Percentiles rank a stretch among this genome's conserved stretches.
Evolutionary conservation across 192 early-diverging fungal species (phyloP).

Genomic region (Entomortierella lignicola): DNA sequence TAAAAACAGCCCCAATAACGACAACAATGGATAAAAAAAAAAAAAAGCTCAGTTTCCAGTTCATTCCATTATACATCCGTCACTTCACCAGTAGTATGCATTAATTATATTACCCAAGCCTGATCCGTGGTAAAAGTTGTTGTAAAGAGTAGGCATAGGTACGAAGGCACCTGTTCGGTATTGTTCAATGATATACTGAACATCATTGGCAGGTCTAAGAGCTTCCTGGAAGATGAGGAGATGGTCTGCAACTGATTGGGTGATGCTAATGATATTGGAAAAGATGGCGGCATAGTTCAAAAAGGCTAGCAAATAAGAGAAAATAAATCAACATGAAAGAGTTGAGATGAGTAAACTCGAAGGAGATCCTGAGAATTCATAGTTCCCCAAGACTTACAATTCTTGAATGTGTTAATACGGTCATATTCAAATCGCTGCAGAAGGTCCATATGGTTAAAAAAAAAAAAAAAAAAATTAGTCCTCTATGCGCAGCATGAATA

Average conservation of each 20-base stretch:
- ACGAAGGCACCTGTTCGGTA: constrained; percentile 76
- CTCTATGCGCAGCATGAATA: too few relatives aligned
- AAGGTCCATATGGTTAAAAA: constrained; percentile 59
- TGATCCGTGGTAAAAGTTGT: constrained; percentile 74
- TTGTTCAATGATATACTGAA: constrained; percentile 81
- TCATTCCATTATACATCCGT: neutral
- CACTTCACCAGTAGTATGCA: neutral
- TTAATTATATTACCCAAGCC: constrained; percentile 60
- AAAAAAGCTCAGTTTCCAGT: neutral
- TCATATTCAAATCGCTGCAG: constrained; percentile 63
- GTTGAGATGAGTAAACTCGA: too few relatives aligned
- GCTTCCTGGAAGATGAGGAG: constrained; percentile 71
- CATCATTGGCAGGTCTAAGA: constrained; percentile 80
- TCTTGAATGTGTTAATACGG: constrained; percentile 61
- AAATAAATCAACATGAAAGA: too few relatives aligned
- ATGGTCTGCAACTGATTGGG: constrained; percentile 70
- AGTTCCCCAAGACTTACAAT: constrained; percentile 38
- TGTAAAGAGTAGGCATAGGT: constrained; percentile 78
- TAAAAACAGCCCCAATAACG: constrained; percentile 12
- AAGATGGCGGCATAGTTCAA: constrained; percentile 61
- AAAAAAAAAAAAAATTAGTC: neutral
- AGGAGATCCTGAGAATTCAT: neutral
- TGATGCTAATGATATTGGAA: constrained; percentile 57
- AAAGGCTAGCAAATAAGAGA: constrained; percentile 39
- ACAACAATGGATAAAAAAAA: neutral